phyloP scores from a whole-genome alignment of 2,329 filamentous ascomycete genomes.

The Hymenoscyphus occultus region DNA sequence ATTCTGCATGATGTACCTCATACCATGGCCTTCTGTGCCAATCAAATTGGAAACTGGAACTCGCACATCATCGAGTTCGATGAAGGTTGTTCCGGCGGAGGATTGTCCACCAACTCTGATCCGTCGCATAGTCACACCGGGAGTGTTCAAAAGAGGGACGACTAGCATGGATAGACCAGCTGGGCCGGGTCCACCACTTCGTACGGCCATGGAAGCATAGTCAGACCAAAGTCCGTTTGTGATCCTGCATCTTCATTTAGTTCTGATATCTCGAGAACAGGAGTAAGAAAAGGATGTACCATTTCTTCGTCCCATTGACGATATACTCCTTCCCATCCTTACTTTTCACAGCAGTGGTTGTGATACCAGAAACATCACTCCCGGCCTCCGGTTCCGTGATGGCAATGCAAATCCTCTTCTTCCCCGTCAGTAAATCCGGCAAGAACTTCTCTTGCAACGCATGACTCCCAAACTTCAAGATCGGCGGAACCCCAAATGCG shows the following conservation, averaged over 20 bases:
- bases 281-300: conserved; percentile 42
- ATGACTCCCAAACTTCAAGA: conserved; percentile 64
- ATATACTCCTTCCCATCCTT: conserved; percentile 65
- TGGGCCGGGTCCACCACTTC: conserved; percentile 59
- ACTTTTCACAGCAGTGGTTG: conserved; percentile 62
- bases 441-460: conserved; percentile 64
- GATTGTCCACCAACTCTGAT: conserved; percentile 65
- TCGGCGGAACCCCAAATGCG: conserved; percentile 68
- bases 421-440: conserved; percentile 64
- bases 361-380: conserved; percentile 70
- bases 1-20: conserved; percentile 74
- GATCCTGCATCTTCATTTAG: conserved; percentile 45
- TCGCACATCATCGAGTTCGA: conserved; percentile 71
- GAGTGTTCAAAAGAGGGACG: conserved; percentile 65
- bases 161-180: conserved; percentile 67
- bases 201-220: conserved; percentile 67
- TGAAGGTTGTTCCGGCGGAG: conserved; percentile 68
- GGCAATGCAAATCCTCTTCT: conserved; percentile 69
- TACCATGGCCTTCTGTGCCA: conserved; percentile 66
- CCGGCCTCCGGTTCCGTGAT: conserved; percentile 77
- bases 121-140: conserved; percentile 65
- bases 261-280: not conserved
- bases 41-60: conserved; percentile 70
- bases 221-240: conserved; percentile 71
- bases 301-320: conserved; percentile 75